Conservation (phyloP, 139 green algal genomes). For the Zygnema circumcarinatum region DNA sequence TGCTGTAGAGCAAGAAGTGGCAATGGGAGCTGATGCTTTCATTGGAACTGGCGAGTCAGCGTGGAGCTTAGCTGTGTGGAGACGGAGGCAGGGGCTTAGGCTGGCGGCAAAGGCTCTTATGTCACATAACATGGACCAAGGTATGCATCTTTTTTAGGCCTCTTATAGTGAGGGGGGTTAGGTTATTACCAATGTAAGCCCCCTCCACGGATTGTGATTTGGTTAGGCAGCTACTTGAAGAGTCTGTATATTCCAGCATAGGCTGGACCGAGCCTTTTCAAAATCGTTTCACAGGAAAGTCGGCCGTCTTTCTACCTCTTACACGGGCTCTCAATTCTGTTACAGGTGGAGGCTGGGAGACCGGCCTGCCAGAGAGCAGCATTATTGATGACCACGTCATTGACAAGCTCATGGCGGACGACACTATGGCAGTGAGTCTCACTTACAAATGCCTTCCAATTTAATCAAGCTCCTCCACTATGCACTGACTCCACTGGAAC, state of each 20-base stretch:
- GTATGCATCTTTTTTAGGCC: background rate
- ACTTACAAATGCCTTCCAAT: too few species aligned
- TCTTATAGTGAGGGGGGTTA: too few species aligned
- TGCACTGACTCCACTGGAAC: too few species aligned
- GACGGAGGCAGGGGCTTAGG: background rate
- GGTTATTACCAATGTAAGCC: too few species aligned
- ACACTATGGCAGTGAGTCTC: background rate
- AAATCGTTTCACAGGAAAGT: background rate
- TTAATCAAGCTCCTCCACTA: too few species aligned
- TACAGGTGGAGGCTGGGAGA: background rate
- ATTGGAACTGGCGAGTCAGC: constrained; percentile 12
- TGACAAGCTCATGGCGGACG: background rate
- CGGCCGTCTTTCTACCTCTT: background rate
- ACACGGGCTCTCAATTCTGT: too few species aligned
- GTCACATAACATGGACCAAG: background rate
- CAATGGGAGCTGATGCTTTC: constrained; percentile 2
- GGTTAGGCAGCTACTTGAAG: background rate
- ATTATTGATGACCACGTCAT: background rate
- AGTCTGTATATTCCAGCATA: background rate
- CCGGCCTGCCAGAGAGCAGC: background rate
- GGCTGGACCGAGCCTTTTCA: too few species aligned
- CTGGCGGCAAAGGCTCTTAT: background rate
- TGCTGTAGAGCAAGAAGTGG: constrained; percentile 12
- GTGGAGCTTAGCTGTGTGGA: constrained; percentile 24
- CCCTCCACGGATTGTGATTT: too few species aligned